These are phyloP conservation scores for Amaranthus cruentus DNA, from an alignment of 148 eudicot genomes.

Conservation along the genomic window DNA sequence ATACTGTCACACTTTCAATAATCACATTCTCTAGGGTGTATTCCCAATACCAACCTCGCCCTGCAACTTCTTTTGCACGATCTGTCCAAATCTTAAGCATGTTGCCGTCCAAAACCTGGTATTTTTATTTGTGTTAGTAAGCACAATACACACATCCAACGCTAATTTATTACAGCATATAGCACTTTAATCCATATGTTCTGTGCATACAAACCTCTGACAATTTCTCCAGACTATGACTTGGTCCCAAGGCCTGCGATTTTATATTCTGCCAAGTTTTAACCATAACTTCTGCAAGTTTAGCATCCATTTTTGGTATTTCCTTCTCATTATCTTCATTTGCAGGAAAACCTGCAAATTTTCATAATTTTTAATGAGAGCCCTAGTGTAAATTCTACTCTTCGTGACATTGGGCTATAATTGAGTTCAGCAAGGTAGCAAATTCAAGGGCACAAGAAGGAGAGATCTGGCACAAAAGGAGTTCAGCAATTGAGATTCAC, in stretches of 20 bases:
- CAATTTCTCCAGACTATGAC: constrained; percentile 66
- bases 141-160: too few relatives aligned
- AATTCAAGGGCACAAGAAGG: too few relatives aligned
- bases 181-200: not conserved
- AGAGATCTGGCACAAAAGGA: too few relatives aligned
- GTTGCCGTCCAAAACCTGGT: constrained; percentile 81
- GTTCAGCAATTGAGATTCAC: too few relatives aligned
- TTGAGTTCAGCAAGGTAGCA: not conserved
- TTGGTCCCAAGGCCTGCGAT: constrained; percentile 81
- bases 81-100: constrained; percentile 89
- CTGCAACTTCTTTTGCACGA: constrained; percentile 66
- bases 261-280: constrained; percentile 83
- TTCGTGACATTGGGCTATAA: not conserved
- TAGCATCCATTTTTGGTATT: constrained; percentile 86
- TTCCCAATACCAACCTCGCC: constrained; percentile 88
- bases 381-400: constrained; percentile 8
- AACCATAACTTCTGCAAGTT: constrained; percentile 73
- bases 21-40: constrained; percentile 50
- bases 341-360: constrained; percentile 35
- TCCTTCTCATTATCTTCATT: constrained; percentile 36
- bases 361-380: not conserved
- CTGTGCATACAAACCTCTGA: constrained; percentile 51
- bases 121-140: constrained; percentile 12
- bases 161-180: not conserved
- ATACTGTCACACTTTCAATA: constrained; percentile 85